Percentiles rank a stretch among this genome's conserved stretches.
Evolutionary conservation across 2,329 filamentous ascomycete genomes (phyloP).

Genomic region (Huntiella moniliformis): DNA sequence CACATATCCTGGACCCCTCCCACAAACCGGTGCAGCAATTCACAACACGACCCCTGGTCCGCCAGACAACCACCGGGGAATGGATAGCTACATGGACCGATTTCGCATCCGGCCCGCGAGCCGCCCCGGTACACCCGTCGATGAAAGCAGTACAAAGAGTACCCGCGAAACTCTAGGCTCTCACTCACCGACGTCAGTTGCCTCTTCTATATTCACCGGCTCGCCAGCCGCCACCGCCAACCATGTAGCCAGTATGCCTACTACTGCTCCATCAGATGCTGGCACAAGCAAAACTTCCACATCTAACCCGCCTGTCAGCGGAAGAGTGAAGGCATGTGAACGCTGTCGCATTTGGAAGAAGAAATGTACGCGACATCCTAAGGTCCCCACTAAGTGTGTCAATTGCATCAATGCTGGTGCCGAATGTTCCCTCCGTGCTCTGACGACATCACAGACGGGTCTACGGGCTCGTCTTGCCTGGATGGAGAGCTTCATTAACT

Average conservation of each 20-base stretch:
- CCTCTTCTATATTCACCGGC: not conserved
- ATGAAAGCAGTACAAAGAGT: not conserved
- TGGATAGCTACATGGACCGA: conserved; percentile 7
- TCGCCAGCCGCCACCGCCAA: not conserved
- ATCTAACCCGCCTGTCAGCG: not conserved
- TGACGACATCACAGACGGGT: conserved; percentile 6
- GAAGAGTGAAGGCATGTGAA: conserved; percentile 7
- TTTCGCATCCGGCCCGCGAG: conserved; percentile 7
- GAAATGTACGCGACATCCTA: conserved; percentile 7
- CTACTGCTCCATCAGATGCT: not conserved
- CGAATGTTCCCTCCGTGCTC: conserved; percentile 6
- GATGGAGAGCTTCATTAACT: conserved; percentile 6
- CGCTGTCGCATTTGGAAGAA: conserved; percentile 8
- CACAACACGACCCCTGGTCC: no score
- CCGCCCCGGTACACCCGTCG: conserved; percentile 3
- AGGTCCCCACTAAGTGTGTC: conserved; percentile 5
- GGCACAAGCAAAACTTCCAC: not conserved
- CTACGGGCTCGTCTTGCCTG: conserved; percentile 1
- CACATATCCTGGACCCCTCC: no score
- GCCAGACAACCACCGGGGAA: not conserved
- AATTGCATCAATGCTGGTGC: conserved; percentile 9
- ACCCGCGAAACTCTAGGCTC: not conserved
- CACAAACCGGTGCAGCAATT: no score
- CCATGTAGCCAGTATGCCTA: not conserved
- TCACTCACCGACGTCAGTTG: not conserved